These are phyloP conservation scores for Cucurbita moschata DNA, from an alignment of 306 rosid genomes.

Conservation along the genomic window DNA sequence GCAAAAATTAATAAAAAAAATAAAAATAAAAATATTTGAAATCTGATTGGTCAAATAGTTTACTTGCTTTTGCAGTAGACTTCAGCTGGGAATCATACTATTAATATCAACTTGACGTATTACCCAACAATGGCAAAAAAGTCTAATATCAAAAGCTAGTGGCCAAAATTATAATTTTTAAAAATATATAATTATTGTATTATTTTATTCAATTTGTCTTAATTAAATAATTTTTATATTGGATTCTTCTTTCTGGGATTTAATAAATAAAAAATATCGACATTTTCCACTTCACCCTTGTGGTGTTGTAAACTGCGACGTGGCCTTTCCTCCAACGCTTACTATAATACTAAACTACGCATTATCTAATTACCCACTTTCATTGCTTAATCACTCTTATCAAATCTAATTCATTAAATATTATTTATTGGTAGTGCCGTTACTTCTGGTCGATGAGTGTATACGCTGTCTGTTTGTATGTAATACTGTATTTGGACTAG, in stretches of 20 bases:
- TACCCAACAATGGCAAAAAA: background rate
- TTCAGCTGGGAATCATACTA: background rate
- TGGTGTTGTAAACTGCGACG: background rate
- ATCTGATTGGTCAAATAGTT: conserved; percentile 5
- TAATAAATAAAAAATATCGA: background rate
- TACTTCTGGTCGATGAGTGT: no score
- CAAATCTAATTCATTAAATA: background rate
- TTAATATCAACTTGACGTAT: conserved; percentile 1
- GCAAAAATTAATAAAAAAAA: background rate
- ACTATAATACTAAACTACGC: background rate
- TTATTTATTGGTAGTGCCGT: no score
- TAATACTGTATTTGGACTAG: no score
- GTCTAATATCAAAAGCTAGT: background rate
- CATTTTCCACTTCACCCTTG: background rate
- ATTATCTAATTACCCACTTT: background rate
- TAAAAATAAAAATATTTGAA: background rate
- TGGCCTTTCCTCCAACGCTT: background rate
- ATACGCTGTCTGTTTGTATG: no score
- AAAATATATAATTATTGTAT: background rate
- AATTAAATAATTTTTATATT: background rate
- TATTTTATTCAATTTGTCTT: background rate
- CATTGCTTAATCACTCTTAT: background rate
- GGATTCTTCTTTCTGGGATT: background rate
- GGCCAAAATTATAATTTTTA: background rate
- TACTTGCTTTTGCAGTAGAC: background rate